A percentile compares a stretch with the other conserved stretches of the same genome.
Conservation (phyloP, 176 grass and related monocot species). For the Juncus inflexus region DNA sequence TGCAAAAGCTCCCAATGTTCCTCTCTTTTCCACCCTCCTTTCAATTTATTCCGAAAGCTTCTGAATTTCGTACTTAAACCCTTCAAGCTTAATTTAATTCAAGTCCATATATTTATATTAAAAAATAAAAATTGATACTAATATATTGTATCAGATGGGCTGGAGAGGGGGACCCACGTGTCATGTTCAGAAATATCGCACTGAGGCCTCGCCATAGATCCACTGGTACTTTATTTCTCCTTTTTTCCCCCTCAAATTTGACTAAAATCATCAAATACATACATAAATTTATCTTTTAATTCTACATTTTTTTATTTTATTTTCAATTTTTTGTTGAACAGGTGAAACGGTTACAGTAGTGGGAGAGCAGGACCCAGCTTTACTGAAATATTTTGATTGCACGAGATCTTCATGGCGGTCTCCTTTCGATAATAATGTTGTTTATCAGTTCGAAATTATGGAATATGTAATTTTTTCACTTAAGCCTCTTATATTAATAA, state of each 20-base stretch:
- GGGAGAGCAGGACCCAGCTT: slow-evolving; percentile 74
- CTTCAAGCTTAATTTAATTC: not conserved
- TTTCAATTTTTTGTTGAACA: slow-evolving; percentile 25
- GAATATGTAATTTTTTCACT: slow-evolving; percentile 67
- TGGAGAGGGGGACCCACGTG: slow-evolving; percentile 77
- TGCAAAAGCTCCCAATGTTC: not conserved
- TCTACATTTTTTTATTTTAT: not conserved
- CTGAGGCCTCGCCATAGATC: slow-evolving; percentile 82
- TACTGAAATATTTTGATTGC: slow-evolving; percentile 97
- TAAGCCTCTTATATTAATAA: slow-evolving; percentile 1
- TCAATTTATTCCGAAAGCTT: not conserved
- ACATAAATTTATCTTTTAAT: slow-evolving; percentile 5
- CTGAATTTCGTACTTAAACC: not conserved
- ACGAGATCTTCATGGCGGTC: slow-evolving; percentile 71
- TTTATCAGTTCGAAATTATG: slow-evolving; percentile 98
- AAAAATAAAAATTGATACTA: too few species aligned
- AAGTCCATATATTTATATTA: too few species aligned
- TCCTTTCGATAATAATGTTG: slow-evolving; percentile 86
- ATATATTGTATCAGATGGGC: slow-evolving; percentile 60
- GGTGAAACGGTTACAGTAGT: slow-evolving; percentile 89
- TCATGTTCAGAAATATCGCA: slow-evolving; percentile 73
- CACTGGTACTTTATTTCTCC: slow-evolving; percentile 39
- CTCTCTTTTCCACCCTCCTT: not conserved
- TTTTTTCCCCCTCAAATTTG: not conserved
- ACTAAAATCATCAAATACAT: slow-evolving; percentile 7